phyloP scores from a whole-genome alignment of 768 basidiomycete genomes.

The Leccinum boreale region DNA sequence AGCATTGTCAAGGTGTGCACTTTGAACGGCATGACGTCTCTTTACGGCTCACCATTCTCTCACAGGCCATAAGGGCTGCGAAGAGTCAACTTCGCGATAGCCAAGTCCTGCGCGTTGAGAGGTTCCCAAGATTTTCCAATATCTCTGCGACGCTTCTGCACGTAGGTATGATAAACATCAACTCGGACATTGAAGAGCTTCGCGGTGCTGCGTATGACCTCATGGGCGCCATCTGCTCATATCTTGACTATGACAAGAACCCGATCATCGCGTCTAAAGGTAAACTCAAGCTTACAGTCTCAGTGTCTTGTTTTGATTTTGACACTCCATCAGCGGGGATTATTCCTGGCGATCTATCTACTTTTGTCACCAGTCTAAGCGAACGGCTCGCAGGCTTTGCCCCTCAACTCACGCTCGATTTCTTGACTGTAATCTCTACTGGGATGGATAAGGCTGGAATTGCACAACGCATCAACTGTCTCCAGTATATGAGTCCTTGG shows the following conservation, averaged over 20 bases:
- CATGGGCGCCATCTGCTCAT: conserved; percentile 69
- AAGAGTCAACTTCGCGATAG: conserved; percentile 66
- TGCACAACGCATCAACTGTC: conserved; percentile 62
- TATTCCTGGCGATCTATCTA: conserved; percentile 60
- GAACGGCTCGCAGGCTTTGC: conserved; percentile 67
- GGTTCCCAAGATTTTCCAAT: conserved; percentile 77
- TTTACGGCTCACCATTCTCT: neutral
- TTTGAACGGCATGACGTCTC: neutral
- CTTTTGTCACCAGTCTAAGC: conserved; percentile 65
- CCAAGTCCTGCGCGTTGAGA: conserved; percentile 50
- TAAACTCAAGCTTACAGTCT: conserved; percentile 26
- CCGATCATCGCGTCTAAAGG: conserved; percentile 71
- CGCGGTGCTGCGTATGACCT: conserved; percentile 78
- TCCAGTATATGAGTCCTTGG: conserved; percentile 89
- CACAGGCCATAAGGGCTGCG: conserved; percentile 68
- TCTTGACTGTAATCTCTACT: conserved; percentile 78
- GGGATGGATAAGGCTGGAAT: conserved; percentile 49
- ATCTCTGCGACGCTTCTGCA: conserved; percentile 86
- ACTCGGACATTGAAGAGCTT: conserved; percentile 71
- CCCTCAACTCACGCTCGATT: conserved; percentile 85
- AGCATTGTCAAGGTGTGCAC: conserved; percentile 63
- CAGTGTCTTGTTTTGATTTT: neutral
- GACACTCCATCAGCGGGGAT: conserved; percentile 51
- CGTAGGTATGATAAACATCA: conserved; percentile 77
- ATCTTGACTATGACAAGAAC: conserved; percentile 73